Percentiles rank a stretch among this genome's conserved stretches.
These are phyloP conservation scores for Acrocalymma vagum DNA, from an alignment of 2,329 filamentous ascomycete species.

Conservation along the genomic window DNA sequence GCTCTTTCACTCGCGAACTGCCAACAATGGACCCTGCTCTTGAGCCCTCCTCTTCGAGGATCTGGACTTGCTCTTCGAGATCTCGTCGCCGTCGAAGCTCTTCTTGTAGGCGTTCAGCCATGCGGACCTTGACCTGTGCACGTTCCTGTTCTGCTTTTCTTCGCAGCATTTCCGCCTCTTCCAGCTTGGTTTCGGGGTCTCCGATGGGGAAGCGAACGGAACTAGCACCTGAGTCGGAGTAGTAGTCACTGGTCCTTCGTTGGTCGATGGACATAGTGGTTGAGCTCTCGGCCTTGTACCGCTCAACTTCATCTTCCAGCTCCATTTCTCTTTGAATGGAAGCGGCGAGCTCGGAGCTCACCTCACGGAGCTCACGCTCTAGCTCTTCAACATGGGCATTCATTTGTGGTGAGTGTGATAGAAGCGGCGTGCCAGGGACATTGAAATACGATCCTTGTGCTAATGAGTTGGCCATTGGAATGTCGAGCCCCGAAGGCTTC, in stretches of 20 bases:
- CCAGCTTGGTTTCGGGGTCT: slow-evolving; percentile 62
- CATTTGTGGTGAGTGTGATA: slow-evolving; percentile 52
- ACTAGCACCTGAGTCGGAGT: slow-evolving; percentile 92
- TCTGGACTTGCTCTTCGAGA: slow-evolving; percentile 84
- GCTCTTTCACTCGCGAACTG: slow-evolving; percentile 72
- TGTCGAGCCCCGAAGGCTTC: slow-evolving; percentile 59
- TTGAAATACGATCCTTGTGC: slow-evolving; percentile 53
- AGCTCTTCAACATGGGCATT: slow-evolving; percentile 80
- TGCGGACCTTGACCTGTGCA: slow-evolving; percentile 83
- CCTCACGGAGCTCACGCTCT: slow-evolving; percentile 92
- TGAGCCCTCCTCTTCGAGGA: slow-evolving; percentile 69
- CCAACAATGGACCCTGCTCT: slow-evolving; percentile 32
- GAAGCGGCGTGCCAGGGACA: slow-evolving; percentile 56
- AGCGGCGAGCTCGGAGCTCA: slow-evolving; percentile 89
- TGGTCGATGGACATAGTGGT: slow-evolving; percentile 64
- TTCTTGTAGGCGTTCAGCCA: slow-evolving; percentile 86
- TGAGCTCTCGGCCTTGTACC: slow-evolving; percentile 79
- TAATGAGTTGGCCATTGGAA: slow-evolving; percentile 59
- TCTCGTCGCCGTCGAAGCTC: slow-evolving; percentile 79
- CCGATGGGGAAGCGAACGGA: slow-evolving; percentile 79
- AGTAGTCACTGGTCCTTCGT: slow-evolving; percentile 94
- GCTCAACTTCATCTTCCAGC: slow-evolving; percentile 90
- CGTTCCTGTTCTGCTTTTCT: slow-evolving; percentile 90
- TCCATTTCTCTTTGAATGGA: slow-evolving; percentile 97
- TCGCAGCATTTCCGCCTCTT: slow-evolving; percentile 83